Conservation (phyloP, 805 yeast species). For the Wickerhamomyces subpelliculosus region DNA sequence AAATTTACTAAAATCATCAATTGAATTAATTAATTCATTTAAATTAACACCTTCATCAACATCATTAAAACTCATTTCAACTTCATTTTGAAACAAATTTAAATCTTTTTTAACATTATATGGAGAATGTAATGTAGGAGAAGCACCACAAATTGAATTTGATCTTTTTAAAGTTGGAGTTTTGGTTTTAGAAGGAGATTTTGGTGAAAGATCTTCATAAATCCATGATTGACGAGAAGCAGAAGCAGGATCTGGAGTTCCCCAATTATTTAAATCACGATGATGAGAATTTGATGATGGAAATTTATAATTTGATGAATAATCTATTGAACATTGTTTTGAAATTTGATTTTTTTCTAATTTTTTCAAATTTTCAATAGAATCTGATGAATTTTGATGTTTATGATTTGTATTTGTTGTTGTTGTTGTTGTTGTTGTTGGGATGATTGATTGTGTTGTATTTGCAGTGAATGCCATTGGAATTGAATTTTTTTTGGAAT, state of each 20-base stretch:
- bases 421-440: constrained; percentile 2
- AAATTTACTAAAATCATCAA: constrained; percentile 8
- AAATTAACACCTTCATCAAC: constrained; percentile 4
- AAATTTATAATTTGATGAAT: constrained; percentile 3
- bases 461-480: background rate
- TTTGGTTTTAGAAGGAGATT: background rate
- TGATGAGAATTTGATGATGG: background rate
- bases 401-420: constrained; percentile 1
- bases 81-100: constrained; percentile 8
- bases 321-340: constrained; percentile 13
- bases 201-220: constrained; percentile 13
- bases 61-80: constrained; percentile 5
- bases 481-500: constrained; percentile 5
- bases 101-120: no score
- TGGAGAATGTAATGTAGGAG: background rate
- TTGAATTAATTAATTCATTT: constrained; percentile 4
- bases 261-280: constrained; percentile 8
- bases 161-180: constrained; percentile 2
- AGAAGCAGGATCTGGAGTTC: constrained; percentile 15
- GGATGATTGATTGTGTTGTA: background rate
- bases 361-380: constrained; percentile 16
- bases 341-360: constrained; percentile 17
- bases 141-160: background rate
- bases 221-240: constrained; percentile 20
- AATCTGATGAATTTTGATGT: constrained; percentile 8